These are phyloP conservation scores for Beauveria sp. DNA, from an alignment of 2,329 filamentous ascomycete species.

Conservation along the genomic window DNA sequence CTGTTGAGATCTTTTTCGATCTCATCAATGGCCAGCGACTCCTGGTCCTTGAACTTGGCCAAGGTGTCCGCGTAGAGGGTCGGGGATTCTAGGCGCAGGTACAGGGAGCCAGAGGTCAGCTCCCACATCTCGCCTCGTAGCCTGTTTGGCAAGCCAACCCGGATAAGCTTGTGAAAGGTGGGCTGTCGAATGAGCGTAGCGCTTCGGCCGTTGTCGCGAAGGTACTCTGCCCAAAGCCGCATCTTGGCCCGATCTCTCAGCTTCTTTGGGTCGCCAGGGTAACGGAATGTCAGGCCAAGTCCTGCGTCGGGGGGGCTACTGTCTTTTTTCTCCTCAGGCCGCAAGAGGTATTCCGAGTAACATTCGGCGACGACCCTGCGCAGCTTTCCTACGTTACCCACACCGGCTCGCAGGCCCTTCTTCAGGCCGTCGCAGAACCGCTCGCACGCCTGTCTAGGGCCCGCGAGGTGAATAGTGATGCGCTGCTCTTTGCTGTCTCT, in stretches of 20 bases:
- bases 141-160: conserved; percentile 89
- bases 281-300: conserved; percentile 84
- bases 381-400: conserved; percentile 81
- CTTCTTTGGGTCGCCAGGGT: conserved; percentile 91
- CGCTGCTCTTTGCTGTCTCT: conserved; percentile 60
- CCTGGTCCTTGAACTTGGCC: conserved; percentile 71
- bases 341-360: conserved; percentile 80
- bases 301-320: conserved; percentile 72
- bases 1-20: conserved; percentile 98
- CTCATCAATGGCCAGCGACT: conserved; percentile 94
- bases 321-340: conserved; percentile 54
- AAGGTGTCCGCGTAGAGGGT: conserved; percentile 79
- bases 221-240: conserved; percentile 93
- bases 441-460: conserved; percentile 82
- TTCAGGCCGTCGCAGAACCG: conserved; percentile 95
- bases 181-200: conserved; percentile 87
- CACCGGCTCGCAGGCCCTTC: conserved; percentile 75
- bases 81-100: conserved; percentile 78
- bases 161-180: conserved; percentile 94
- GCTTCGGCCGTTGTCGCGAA: conserved; percentile 91
- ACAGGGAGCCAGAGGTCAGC: conserved; percentile 83
- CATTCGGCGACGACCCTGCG: conserved; percentile 74
- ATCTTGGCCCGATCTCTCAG: conserved; percentile 94
- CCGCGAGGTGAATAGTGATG: conserved; percentile 85
- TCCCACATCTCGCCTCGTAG: conserved; percentile 95